Base-by-base conservation (phyloP, 2,329 filamentous ascomycete genomes). In the Penicillium expansum region DNA sequence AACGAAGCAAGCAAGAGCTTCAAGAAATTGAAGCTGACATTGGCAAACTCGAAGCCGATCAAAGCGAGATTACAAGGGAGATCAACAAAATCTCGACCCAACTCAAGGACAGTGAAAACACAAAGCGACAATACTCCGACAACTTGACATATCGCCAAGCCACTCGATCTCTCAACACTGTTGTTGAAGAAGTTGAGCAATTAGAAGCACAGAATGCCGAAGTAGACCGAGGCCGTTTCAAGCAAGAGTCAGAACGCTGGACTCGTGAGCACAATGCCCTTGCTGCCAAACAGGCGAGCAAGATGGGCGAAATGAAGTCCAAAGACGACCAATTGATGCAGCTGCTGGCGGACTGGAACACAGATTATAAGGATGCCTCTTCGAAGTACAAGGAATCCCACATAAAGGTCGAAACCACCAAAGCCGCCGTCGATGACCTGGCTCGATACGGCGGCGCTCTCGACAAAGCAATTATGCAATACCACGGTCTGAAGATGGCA, bases 391-490 rank as follows among this genome's bases (percentile, higher is more conserved):
- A 91, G 65, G 88, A 96, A 76, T 84, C 89, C 7, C 90, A 96
- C 72, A 91, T 97, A 77, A 89, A 89, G 65, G 90, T 96, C 1
- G 91, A 87, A 77, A 95, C 92, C 0, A 97, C 91, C 48, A 95
- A 92, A 74, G 93, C 92, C 4, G 93, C 92, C 3, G 90, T 96
- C 53, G 91, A 96, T 56, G 94, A 99, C 71, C 80, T 99, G 35
- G 88, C 83, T 7, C 88, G 90, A 39, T 97, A 96, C 71, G 83
- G 86, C 42, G 82, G 85, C 10, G 94, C 94, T 8, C 83, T 99
- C 13, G 93, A 97, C 79, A 91, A 94, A 60, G 95, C 94, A 45
- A 95, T 99, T 69, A 97, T 99, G 91, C 91, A 90, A 69, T 99
- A 93, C 71, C 94, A 99, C 77, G 84, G 88, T 30, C 79, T 96